Percentiles rank a stretch among this genome's conserved stretches.
Conservation (phyloP, 1,139 yeast species). For the Taphrina confusa region DNA sequence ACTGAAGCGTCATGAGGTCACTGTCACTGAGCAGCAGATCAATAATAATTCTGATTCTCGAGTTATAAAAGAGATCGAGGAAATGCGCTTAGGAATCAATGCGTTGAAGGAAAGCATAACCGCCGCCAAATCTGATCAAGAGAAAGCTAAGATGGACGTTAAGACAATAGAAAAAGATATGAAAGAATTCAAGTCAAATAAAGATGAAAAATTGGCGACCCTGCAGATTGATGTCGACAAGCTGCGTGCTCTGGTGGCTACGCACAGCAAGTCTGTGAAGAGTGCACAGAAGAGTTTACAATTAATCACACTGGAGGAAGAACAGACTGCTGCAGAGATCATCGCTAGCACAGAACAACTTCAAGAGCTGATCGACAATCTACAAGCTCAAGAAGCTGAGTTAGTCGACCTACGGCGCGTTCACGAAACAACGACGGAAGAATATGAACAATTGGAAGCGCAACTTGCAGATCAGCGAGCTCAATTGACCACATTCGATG, state of each 20-base stretch:
- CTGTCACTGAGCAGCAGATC: constrained; percentile 61
- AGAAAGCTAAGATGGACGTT: constrained; percentile 47
- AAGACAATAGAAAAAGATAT: constrained; percentile 68
- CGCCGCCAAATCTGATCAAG: constrained; percentile 51
- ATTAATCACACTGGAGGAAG: constrained; percentile 67
- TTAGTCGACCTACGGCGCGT: constrained; percentile 34
- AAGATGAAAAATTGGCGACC: constrained; percentile 74
- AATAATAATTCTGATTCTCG: constrained; percentile 61
- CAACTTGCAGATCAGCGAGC: constrained; percentile 64
- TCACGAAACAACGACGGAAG: constrained; percentile 34
- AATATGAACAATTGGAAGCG: constrained; percentile 40
- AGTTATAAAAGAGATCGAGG: constrained; percentile 43
- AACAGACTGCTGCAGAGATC: constrained; percentile 65
- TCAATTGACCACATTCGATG: constrained; percentile 68
- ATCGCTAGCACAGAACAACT: constrained; percentile 45
- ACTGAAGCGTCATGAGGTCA: constrained; percentile 67
- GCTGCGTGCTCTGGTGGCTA: constrained; percentile 49
- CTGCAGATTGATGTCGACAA: constrained; percentile 57
- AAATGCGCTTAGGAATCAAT: constrained; percentile 32
- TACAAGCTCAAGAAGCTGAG: constrained; percentile 37
- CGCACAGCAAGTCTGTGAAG: constrained; percentile 53
- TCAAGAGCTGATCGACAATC: constrained; percentile 36
- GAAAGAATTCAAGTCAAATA: constrained; percentile 75
- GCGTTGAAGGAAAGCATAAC: constrained; percentile 53
- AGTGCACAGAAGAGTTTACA: constrained; percentile 60